Conservation (phyloP, 2,329 filamentous ascomycete genomes). For the Aureobasidium melanogenum region DNA sequence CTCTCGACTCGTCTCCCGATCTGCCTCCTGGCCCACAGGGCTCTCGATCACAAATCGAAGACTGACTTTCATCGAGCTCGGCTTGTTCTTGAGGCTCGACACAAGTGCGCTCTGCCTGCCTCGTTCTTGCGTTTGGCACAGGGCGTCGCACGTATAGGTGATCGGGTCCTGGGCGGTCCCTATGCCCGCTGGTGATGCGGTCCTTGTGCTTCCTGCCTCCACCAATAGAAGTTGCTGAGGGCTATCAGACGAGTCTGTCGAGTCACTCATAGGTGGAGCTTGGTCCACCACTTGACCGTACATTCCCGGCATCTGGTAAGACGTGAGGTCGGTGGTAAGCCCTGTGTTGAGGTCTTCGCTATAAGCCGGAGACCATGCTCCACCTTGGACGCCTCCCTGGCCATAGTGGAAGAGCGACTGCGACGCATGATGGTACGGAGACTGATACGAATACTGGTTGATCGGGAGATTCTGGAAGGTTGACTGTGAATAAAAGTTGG, state of each 20-base stretch:
- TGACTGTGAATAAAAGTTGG: not conserved
- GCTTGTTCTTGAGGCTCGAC: not conserved
- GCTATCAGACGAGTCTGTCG: not conserved
- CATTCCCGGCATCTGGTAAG: not conserved
- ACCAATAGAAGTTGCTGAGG: not conserved
- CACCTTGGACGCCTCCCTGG: too few relatives aligned
- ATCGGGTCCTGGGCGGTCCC: not conserved
- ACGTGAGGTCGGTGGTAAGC: not conserved
- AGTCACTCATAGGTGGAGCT: not conserved
- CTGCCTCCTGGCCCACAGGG: not conserved
- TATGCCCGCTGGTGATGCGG: not conserved
- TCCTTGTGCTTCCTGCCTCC: not conserved
- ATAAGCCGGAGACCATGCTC: not conserved
- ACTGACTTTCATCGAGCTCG: constrained; percentile 1
- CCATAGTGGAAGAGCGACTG: too few relatives aligned
- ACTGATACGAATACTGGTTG: not conserved
- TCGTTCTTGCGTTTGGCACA: not conserved
- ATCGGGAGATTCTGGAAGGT: not conserved
- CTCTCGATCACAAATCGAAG: not conserved
- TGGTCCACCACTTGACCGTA: not conserved
- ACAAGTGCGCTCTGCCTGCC: not conserved
- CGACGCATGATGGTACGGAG: not conserved
- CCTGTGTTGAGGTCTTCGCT: not conserved
- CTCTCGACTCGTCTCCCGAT: not conserved
- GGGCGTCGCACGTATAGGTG: not conserved